Evolutionary conservation across 78 protist genomes (phyloP).

Genomic region (Dictyostelium citrinum): DNA sequence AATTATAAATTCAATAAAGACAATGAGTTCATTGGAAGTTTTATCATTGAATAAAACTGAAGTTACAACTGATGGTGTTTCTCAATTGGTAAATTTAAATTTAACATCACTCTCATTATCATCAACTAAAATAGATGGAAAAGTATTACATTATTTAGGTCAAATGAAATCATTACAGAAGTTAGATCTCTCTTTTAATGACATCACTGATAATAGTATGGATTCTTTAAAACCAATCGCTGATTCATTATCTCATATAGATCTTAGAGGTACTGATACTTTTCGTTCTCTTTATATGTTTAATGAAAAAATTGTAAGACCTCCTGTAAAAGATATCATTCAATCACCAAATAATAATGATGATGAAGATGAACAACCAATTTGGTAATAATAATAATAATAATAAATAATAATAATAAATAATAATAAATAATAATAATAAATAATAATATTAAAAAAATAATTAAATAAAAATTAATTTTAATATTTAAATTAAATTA

Average conservation of each 20-base stretch:
- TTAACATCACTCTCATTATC: constrained; percentile 7
- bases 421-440: background rate
- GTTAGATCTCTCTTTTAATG: constrained; percentile 19
- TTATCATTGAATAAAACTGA: constrained; percentile 41
- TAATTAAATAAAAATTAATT: background rate
- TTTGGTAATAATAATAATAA: background rate
- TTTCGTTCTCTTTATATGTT: background rate
- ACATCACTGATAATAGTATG: constrained; percentile 10
- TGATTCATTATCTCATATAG: background rate
- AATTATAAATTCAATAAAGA: background rate
- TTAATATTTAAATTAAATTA: background rate
- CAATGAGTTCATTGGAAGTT: background rate
- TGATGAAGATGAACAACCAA: background rate
- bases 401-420: background rate
- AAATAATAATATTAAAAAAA: background rate
- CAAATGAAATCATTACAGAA: background rate
- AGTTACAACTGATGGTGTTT: constrained; percentile 9
- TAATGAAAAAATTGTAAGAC: background rate
- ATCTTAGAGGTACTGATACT: constrained; percentile 46
- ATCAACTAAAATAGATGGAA: constrained; percentile 23
- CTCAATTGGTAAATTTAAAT: background rate
- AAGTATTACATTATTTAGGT: background rate
- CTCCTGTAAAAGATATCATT: background rate
- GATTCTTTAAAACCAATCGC: background rate
- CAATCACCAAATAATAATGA: background rate